These are phyloP conservation scores for Phalaenopsis equestris DNA, from an alignment of 106 monocot species.

Conservation along the genomic window DNA sequence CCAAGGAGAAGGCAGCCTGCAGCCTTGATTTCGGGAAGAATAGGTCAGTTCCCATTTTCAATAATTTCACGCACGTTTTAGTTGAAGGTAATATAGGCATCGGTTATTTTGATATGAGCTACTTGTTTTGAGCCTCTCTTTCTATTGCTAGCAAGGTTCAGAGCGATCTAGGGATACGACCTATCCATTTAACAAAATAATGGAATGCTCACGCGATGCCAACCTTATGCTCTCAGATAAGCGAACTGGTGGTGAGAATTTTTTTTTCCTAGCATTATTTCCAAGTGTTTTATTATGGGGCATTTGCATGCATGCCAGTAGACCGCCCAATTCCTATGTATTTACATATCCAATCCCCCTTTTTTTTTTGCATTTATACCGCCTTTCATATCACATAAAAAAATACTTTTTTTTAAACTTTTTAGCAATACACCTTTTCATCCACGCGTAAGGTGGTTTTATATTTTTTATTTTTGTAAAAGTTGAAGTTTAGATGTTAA, in stretches of 20 bases:
- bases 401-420: too few relatives aligned
- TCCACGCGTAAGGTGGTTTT: too few relatives aligned
- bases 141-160: background rate
- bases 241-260: background rate
- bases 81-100: background rate
- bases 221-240: background rate
- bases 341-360: too few relatives aligned
- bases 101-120: background rate
- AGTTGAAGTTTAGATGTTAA: too few relatives aligned
- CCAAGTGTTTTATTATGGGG: background rate
- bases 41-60: background rate
- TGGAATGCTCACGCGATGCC: background rate
- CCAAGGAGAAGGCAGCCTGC: background rate
- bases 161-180: background rate
- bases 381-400: too few relatives aligned
- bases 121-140: background rate
- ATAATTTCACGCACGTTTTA: background rate
- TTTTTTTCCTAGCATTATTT: background rate
- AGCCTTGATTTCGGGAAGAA: background rate
- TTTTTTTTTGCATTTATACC: too few relatives aligned
- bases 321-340: too few relatives aligned
- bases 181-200: background rate
- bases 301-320: too few relatives aligned
- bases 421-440: too few relatives aligned
- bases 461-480: too few relatives aligned